phyloP scores from a whole-genome alignment of 1,284 basidiomycete species.

The Farysia itapuensis region DNA sequence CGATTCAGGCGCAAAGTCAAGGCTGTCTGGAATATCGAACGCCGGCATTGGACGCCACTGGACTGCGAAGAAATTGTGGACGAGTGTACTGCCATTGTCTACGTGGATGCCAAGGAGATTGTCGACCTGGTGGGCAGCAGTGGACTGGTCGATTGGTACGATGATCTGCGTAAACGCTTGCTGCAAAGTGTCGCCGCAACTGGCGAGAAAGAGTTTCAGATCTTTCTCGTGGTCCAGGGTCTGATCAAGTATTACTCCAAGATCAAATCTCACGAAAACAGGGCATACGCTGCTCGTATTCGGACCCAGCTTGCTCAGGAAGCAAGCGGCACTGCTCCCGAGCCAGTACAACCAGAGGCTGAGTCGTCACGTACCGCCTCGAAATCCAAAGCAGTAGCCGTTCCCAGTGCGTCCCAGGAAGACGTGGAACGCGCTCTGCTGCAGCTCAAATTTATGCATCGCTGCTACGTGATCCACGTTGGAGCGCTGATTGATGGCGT shows the following conservation, averaged over 20 bases:
- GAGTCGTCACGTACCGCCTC: not conserved
- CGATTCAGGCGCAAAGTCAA: conserved; percentile 15
- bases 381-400: not conserved
- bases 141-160: conserved; percentile 20
- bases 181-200: not conserved
- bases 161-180: conserved; percentile 9
- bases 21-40: conserved; percentile 15
- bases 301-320: conserved; percentile 16
- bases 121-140: conserved; percentile 9
- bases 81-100: conserved; percentile 15
- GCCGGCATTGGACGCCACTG: conserved; percentile 25
- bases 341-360: not conserved
- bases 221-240: conserved; percentile 34
- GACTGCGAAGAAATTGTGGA: conserved; percentile 8
- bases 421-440: conserved; percentile 16
- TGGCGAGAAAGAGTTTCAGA: conserved; percentile 2
- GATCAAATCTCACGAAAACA: conserved; percentile 15
- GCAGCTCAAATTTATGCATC: conserved; percentile 28
- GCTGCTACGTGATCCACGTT: conserved; percentile 32
- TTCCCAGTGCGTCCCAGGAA: conserved; percentile 1
- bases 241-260: conserved; percentile 22
- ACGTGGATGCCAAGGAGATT: conserved; percentile 21
- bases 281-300: conserved; percentile 29
- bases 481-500: conserved; percentile 17
- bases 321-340: not conserved